phyloP scores from a whole-genome alignment of 768 basidiomycete genomes.

The Clitopilus hobsonii region DNA sequence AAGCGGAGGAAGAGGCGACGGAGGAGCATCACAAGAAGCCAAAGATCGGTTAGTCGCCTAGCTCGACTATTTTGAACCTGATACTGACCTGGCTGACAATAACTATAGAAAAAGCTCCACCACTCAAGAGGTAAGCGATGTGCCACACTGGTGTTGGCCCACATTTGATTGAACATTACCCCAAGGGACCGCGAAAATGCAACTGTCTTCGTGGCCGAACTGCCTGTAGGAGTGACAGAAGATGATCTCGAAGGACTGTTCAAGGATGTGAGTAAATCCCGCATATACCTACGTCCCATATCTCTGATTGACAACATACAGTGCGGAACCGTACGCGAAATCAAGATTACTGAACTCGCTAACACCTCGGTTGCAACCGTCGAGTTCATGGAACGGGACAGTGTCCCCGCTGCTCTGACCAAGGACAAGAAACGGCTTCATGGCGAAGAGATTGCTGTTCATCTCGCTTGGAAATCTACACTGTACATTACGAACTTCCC shows the following conservation, averaged over 20 bases:
- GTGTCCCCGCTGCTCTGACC: slow-evolving; percentile 81
- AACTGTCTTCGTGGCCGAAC: slow-evolving; percentile 81
- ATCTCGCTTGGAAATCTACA: slow-evolving; percentile 91
- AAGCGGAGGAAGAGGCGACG: slow-evolving; percentile 50
- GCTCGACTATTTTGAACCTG: neutral
- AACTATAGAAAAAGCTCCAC: slow-evolving; percentile 27
- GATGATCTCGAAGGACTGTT: slow-evolving; percentile 71
- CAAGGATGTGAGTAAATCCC: slow-evolving; percentile 67
- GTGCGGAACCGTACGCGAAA: slow-evolving; percentile 87
- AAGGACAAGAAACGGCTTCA: slow-evolving; percentile 90
- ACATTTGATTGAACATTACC: neutral
- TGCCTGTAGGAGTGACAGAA: slow-evolving; percentile 53
- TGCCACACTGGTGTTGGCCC: neutral
- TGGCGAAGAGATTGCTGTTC: slow-evolving; percentile 74
- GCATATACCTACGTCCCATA: too few relatives aligned
- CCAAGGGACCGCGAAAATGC: slow-evolving; percentile 91
- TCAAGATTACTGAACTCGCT: slow-evolving; percentile 66
- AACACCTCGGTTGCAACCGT: slow-evolving; percentile 73
- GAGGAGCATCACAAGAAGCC: slow-evolving; percentile 50
- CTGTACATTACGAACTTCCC: slow-evolving; percentile 97
- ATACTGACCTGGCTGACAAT: neutral
- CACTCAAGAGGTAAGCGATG: slow-evolving; percentile 62
- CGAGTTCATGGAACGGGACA: slow-evolving; percentile 81
- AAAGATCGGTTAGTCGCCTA: slow-evolving; percentile 45
- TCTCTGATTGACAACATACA: too few relatives aligned